phyloP scores from a whole-genome alignment of 2,329 filamentous ascomycete genomes.

The Sporothrix schenckii region DNA sequence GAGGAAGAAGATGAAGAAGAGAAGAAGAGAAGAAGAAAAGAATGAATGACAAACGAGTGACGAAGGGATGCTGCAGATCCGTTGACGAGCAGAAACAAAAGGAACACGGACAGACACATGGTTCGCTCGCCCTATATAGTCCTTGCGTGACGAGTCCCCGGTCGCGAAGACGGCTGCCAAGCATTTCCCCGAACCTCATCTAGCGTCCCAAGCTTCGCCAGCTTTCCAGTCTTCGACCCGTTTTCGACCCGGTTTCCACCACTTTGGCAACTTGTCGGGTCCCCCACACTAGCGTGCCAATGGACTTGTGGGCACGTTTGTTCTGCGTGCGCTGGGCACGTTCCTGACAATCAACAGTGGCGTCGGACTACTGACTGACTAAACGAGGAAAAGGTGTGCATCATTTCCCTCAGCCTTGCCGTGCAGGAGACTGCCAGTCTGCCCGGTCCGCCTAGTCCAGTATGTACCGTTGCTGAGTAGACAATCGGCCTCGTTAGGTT shows the following conservation, averaged over 20 bases:
- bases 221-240: background rate
- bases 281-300: background rate
- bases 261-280: background rate
- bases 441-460: too few species aligned
- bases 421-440: background rate
- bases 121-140: background rate
- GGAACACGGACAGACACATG: background rate
- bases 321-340: background rate
- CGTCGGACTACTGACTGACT: background rate
- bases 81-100: background rate
- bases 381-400: background rate
- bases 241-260: too few species aligned
- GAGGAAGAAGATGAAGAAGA: background rate
- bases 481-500: too few species aligned
- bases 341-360: background rate
- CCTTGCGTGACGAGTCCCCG: background rate
- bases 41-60: background rate
- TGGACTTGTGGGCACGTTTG: too few species aligned
- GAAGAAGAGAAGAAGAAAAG: background rate
- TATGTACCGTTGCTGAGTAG: too few species aligned
- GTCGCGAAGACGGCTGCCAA: background rate
- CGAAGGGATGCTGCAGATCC: slow-evolving; percentile 22
- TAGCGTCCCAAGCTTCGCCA: background rate
- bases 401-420: slow-evolving; percentile 18
- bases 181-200: background rate